Conservation (phyloP, 2,329 filamentous ascomycete species). For the Teratosphaeria zuluensis region DNA sequence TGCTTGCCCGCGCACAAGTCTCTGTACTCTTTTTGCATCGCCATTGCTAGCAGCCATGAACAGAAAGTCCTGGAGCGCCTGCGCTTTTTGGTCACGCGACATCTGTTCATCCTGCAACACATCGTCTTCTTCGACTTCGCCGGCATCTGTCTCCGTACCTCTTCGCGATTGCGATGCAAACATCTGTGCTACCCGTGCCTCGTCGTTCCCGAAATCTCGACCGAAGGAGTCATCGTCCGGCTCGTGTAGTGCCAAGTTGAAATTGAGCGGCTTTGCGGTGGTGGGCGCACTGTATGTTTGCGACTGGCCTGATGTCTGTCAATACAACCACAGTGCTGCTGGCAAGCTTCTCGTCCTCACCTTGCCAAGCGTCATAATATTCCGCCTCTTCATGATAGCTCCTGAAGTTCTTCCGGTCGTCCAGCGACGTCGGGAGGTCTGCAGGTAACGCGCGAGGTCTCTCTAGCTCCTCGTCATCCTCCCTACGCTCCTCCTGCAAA, state of each 20-base stretch:
- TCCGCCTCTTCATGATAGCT: slow-evolving; percentile 73
- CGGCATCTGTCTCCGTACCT: slow-evolving; percentile 53
- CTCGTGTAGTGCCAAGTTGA: slow-evolving; percentile 78
- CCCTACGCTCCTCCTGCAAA: slow-evolving; percentile 3
- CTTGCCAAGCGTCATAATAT: slow-evolving; percentile 99
- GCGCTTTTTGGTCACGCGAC: slow-evolving; percentile 65
- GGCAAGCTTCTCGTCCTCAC: slow-evolving; percentile 31
- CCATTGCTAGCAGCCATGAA: slow-evolving; percentile 97
- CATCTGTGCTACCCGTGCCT: slow-evolving; percentile 88
- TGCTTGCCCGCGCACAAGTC: slow-evolving; percentile 64
- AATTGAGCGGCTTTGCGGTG: slow-evolving; percentile 71
- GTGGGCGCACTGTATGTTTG: slow-evolving; percentile 87
- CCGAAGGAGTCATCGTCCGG: slow-evolving; percentile 49
- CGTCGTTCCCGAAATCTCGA: slow-evolving; percentile 59
- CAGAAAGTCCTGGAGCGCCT: slow-evolving; percentile 74
- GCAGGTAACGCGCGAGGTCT: slow-evolving; percentile 52
- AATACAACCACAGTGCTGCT: background rate
- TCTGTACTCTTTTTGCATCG: slow-evolving; percentile 70
- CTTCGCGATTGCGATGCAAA: slow-evolving; percentile 86
- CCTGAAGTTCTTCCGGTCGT: slow-evolving; percentile 68
- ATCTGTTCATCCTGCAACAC: slow-evolving; percentile 67
- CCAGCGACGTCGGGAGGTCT: slow-evolving; percentile 82
- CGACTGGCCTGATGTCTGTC: slow-evolving; percentile 61
- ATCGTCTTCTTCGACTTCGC: slow-evolving; percentile 68
- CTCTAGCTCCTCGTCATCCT: slow-evolving; percentile 11